Conservation (phyloP, 176 grass and related monocot genomes). For the Cymbopogon citratus region DNA sequence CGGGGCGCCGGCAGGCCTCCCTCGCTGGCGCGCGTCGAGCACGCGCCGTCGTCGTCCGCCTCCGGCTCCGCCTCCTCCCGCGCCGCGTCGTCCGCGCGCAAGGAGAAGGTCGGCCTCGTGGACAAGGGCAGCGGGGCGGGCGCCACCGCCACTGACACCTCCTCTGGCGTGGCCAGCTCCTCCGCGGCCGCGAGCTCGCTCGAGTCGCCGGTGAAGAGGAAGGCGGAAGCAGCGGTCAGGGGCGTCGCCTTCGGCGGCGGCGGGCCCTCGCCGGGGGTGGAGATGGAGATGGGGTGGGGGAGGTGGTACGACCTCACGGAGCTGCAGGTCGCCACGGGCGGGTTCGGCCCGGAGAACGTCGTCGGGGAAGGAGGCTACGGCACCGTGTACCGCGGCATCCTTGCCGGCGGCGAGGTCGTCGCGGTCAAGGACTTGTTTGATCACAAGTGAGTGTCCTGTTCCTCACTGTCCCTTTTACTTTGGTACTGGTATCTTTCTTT, state of each 20-base stretch:
- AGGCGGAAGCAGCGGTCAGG: background rate
- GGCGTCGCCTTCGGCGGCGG: background rate
- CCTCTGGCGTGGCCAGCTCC: constrained; percentile 35
- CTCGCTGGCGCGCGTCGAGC: constrained; percentile 38
- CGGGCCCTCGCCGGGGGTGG: background rate
- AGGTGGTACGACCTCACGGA: constrained; percentile 86
- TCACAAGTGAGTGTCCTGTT: constrained; percentile 67
- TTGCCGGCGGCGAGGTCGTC: constrained; percentile 64
- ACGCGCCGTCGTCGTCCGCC: constrained; percentile 29
- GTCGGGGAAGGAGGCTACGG: constrained; percentile 88
- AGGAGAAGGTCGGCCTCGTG: constrained; percentile 22
- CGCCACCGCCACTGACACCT: background rate
- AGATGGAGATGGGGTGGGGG: constrained; percentile 78
- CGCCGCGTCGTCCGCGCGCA: constrained; percentile 39
- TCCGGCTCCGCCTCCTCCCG: constrained; percentile 35
- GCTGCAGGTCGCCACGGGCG: constrained; percentile 66
- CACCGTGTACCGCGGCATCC: constrained; percentile 82
- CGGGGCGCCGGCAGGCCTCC: constrained; percentile 12
- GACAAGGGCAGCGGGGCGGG: background rate
- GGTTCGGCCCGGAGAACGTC: constrained; percentile 50
- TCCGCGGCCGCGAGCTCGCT: constrained; percentile 41
- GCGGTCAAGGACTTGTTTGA: constrained; percentile 90
- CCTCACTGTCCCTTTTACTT: background rate
- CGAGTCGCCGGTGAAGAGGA: constrained; percentile 29
- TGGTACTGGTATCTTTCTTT: background rate